Evolutionary conservation across 257 asterid species (phyloP), one percentile per base, ranked within the genome.

Genomic region (Anisodus tanguticus): DNA sequence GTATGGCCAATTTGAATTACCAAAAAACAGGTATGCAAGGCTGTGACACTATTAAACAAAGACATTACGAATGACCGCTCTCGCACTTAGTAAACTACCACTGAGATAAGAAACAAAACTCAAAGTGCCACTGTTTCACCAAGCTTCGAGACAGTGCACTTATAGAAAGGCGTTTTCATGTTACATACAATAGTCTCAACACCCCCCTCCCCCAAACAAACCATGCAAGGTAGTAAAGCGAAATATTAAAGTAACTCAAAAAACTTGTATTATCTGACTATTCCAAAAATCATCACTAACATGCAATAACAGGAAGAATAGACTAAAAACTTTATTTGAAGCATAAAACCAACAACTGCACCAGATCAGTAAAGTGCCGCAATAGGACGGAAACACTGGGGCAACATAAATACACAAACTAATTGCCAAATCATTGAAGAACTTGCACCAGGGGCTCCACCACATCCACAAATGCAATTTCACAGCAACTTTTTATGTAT

Each of bases 101-200:
- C 6, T 17, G 51, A 37, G 2, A 15, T 39, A 67, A 37, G 77
- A 68, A 68, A 68, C 51, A 39, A 7, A 51, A 68, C 8, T 67
- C 13, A 7, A 68, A 68, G 51, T 68, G 76, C n/a, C 77, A 68
- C 26, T 37, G 6, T 39, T 68, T 68, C 51, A 68, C 77, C 77
- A 37, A 68, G 26, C 26, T 15, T 15, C 0, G 22, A 37, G 51
- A 68, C 6, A 68, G 51, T 3, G 22, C 76, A 3, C 76, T 58
- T 58, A 58, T 19, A 6, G 3, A 13, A 58, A 58, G 64, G 17
- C 7, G 26, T 3, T 58, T 58, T 58, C 3, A 3, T 58, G 22
- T 58, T 58, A 58, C 22, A 5, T 3, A 3, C 64, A 58, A 58
- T 58, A 16, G 64, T 17, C 26, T 17, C 26, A 58, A 58, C 9